Conservation (phyloP, 352 stramenopile genomes). For the Aphanomyces astaci region DNA sequence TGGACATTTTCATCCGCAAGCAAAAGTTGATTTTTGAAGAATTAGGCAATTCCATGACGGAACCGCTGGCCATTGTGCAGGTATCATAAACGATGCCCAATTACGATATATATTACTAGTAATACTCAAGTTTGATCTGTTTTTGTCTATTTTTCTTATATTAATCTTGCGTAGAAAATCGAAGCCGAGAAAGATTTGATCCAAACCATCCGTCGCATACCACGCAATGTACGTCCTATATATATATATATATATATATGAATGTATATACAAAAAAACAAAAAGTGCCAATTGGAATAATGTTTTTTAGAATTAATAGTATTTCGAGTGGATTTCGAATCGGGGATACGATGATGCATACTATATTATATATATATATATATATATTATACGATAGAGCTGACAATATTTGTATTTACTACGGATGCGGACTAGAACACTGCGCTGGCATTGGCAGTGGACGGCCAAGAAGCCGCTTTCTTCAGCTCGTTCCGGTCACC, state of each 20-base stretch:
- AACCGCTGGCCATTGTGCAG: constrained; percentile 52
- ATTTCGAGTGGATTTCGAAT: too few species aligned
- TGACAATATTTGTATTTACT: neutral
- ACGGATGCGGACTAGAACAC: constrained; percentile 44
- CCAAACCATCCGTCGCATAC: constrained; percentile 68
- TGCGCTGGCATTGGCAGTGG: constrained; percentile 46
- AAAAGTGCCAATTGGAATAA: too few species aligned
- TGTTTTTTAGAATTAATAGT: too few species aligned
- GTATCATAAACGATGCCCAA: too few species aligned
- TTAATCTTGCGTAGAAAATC: constrained; percentile 47
- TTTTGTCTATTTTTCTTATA: too few species aligned
- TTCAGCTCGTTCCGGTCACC: constrained; percentile 59
- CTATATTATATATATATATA: too few species aligned
- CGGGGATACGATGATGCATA: too few species aligned
- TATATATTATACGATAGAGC: too few species aligned
- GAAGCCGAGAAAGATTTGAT: constrained; percentile 70
- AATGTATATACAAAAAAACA: too few species aligned
- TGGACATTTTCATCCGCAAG: constrained; percentile 74
- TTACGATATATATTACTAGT: too few species aligned
- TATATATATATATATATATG: too few species aligned
- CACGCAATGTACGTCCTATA: constrained; percentile 61
- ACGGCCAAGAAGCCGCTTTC: constrained; percentile 49
- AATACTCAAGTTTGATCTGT: too few species aligned
- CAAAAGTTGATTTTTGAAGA: constrained; percentile 73
- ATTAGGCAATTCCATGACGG: constrained; percentile 51